Base-by-base conservation (phyloP, 139 green algal genomes). In the Ulvella scutata region DNA sequence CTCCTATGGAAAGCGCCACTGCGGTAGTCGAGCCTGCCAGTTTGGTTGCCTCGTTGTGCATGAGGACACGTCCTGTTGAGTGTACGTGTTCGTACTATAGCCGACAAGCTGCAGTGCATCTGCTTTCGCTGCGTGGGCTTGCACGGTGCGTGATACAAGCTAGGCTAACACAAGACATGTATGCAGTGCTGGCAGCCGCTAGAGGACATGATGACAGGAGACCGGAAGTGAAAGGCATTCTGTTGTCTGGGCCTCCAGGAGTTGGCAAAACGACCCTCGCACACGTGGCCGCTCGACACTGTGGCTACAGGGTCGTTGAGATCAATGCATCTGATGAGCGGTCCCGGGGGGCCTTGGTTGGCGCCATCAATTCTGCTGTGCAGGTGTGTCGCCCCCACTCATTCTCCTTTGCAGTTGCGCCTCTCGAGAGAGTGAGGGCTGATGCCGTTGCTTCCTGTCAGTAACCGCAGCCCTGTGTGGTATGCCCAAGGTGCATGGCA, bases 281-380 rank as follows among this genome's bases (percentile, higher is more conserved):
- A 2, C 93, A 99, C 75, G 85, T 98, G 20, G 88, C 88, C 3
- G 95, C 94, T 0, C 61, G 76, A 10, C 93, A 98, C 78, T 98
- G 94, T 78, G 94, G 95, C 38, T 99, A 98, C 80, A 81, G 90
- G 4, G 82, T 90, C 0, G 81, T 95, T 38, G 94, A 98, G 83
- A 92, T 99, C 84, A 98, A 98, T 77, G 94, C 94, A 13, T 90
- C 79, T 20, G 94, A 98, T 82, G 94, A 98, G 62, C 84, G 95
- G 40, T 90, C 72, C 2, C 88, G 85, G 0, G 44, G 67, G 21
- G 75, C 78, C 2, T 87, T 99, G 38, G 75, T 79, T 21, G 37
- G 73, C 6, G 82, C 80, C 31, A 79, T 98, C 4, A 72, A 76
- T 2, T 92, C 97, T 72, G 93, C 92, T 0, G 87, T 93, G 34